Percentiles rank a stretch among this genome's conserved stretches.
phyloP scores from a whole-genome alignment of 2,329 filamentous ascomycete genomes.

The Aspergillus puulaauensis region DNA sequence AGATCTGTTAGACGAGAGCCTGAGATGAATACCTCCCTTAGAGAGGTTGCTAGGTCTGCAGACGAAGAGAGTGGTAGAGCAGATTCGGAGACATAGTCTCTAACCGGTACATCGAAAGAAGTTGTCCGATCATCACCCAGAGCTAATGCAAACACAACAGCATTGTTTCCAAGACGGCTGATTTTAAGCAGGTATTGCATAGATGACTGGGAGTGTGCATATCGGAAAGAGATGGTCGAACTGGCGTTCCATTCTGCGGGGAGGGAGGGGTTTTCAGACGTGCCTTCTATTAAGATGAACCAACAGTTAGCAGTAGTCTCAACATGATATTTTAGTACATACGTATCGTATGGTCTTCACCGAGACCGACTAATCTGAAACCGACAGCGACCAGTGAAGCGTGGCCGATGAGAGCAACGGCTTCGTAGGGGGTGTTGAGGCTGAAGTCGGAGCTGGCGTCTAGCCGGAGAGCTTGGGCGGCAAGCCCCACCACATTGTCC shows the following conservation, averaged over 20 bases:
- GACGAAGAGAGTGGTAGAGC: slow-evolving; percentile 53
- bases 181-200: slow-evolving; percentile 82
- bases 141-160: slow-evolving; percentile 77
- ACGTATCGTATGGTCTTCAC: slow-evolving; percentile 77
- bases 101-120: slow-evolving; percentile 70
- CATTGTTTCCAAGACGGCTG: slow-evolving; percentile 77
- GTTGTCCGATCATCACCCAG: slow-evolving; percentile 78
- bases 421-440: slow-evolving; percentile 64
- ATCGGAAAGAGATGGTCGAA: slow-evolving; percentile 75
- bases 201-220: slow-evolving; percentile 80
- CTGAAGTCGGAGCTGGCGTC: slow-evolving; percentile 25
- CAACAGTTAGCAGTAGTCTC: background rate
- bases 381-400: slow-evolving; percentile 77
- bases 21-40: slow-evolving; percentile 71
- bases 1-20: slow-evolving; percentile 68
- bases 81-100: slow-evolving; percentile 71
- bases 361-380: slow-evolving; percentile 79
- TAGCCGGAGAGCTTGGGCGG: slow-evolving; percentile 30
- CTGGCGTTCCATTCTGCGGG: slow-evolving; percentile 78
- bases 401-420: slow-evolving; percentile 79
- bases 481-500: slow-evolving; percentile 33
- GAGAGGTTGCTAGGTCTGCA: slow-evolving; percentile 26
- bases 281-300: slow-evolving; percentile 21
- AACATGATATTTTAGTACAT: background rate
- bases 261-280: slow-evolving; percentile 48